Evolutionary conservation across 2,329 filamentous ascomycete species (phyloP).

Genomic region (Aspergillus intermedius): DNA sequence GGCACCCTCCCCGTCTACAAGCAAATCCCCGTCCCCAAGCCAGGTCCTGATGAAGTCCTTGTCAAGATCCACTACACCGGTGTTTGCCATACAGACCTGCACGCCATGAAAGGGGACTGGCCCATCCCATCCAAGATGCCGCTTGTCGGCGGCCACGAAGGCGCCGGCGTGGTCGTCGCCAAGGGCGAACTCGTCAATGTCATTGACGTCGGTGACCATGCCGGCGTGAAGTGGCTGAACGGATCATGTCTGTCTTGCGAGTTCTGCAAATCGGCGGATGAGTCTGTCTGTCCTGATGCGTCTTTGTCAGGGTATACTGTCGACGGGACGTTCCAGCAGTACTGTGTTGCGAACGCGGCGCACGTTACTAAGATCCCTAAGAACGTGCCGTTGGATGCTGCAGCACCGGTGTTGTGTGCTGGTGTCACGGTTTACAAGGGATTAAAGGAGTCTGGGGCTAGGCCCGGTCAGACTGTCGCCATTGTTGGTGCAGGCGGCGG

Average conservation of each 20-base stretch:
- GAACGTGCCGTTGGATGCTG: slow-evolving; percentile 65
- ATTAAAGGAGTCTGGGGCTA: slow-evolving; percentile 72
- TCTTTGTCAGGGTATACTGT: slow-evolving; percentile 85
- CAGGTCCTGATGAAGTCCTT: slow-evolving; percentile 83
- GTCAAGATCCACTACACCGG: slow-evolving; percentile 86
- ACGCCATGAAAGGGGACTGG: slow-evolving; percentile 85
- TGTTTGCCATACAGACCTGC: slow-evolving; percentile 82
- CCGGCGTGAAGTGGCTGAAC: slow-evolving; percentile 89
- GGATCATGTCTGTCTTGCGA: slow-evolving; percentile 75
- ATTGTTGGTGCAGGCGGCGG: slow-evolving; percentile 84
- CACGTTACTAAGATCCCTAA: slow-evolving; percentile 79
- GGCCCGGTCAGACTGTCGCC: slow-evolving; percentile 70
- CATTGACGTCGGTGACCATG: slow-evolving; percentile 74
- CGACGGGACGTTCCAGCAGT: slow-evolving; percentile 90
- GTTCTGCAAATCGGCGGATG: slow-evolving; percentile 74
- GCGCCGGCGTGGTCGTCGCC: slow-evolving; percentile 77
- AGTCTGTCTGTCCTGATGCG: slow-evolving; percentile 72
- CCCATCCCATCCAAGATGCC: slow-evolving; percentile 75
- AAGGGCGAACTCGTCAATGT: slow-evolving; percentile 70
- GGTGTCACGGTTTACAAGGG: slow-evolving; percentile 88
- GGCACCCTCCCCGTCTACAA: slow-evolving; percentile 57
- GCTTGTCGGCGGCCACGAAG: slow-evolving; percentile 72
- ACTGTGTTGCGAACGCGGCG: slow-evolving; percentile 76
- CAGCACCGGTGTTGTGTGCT: slow-evolving; percentile 75
- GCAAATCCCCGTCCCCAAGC: slow-evolving; percentile 68